Evolutionary conservation across 495 filamentous ascomycete species (phyloP).

Genomic region (Trichoderma asperelloides): DNA sequence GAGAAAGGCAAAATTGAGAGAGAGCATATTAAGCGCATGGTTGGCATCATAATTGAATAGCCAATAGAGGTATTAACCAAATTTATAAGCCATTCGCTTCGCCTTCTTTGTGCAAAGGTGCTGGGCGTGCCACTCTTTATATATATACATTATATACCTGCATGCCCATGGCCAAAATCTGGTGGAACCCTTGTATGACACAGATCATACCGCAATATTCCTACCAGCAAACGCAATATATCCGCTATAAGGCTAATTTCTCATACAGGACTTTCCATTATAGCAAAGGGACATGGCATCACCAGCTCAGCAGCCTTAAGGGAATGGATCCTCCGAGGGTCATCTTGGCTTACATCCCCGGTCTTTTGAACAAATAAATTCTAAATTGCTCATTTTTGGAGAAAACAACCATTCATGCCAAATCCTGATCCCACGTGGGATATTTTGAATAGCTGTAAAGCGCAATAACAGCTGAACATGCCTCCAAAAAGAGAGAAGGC

Average conservation of each 20-base stretch:
- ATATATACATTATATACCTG: not conserved
- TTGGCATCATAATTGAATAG: no score
- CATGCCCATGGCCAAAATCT: not conserved
- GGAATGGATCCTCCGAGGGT: not conserved
- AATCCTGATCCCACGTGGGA: not conserved
- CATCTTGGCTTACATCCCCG: not conserved
- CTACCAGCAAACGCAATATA: not conserved
- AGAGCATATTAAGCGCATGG: not conserved
- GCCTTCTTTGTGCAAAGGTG: not conserved
- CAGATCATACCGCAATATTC: not conserved
- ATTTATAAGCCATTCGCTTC: not conserved
- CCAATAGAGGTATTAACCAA: no score
- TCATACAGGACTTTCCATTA: not conserved
- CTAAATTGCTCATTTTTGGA: not conserved
- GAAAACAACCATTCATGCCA: not conserved
- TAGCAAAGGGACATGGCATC: not conserved
- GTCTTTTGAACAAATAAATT: not conserved
- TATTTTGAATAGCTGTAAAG: not conserved
- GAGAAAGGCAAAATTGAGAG: not conserved
- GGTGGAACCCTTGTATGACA: not conserved
- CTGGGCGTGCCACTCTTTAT: not conserved
- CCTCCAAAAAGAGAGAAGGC: not conserved
- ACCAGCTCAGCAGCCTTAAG: not conserved
- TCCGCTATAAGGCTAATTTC: not conserved
- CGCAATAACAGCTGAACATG: not conserved